Evolutionary conservation across 495 filamentous ascomycete species (phyloP).

Genomic region (Saxispiralis lemnorum): DNA sequence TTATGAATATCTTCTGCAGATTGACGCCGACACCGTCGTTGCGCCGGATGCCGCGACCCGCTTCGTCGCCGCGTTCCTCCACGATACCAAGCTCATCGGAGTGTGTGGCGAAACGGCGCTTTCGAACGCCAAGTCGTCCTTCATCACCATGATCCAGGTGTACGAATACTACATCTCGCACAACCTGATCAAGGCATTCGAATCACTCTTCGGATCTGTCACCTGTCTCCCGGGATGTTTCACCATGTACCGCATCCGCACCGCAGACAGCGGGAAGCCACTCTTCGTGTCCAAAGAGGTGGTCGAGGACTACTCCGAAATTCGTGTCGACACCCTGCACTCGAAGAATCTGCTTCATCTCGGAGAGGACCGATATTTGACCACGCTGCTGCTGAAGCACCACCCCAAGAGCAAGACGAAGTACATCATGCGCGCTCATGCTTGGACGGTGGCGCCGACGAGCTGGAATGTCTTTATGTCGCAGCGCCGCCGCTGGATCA

Average conservation of each 20-base stretch:
- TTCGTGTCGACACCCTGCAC: conserved; percentile 92
- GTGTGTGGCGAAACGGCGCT: conserved; percentile 89
- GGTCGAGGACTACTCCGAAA: conserved; percentile 68
- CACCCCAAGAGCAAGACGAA: conserved; percentile 94
- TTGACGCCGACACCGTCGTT: conserved; percentile 94
- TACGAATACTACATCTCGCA: conserved; percentile 99
- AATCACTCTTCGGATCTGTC: conserved; percentile 89
- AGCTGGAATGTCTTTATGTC: conserved; percentile 88
- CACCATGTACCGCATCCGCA: conserved; percentile 92
- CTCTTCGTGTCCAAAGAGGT: conserved; percentile 88
- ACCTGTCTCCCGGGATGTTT: conserved; percentile 97
- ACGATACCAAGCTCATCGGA: conserved; percentile 80
- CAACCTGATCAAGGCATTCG: conserved; percentile 95
- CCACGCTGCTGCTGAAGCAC: conserved; percentile 81
- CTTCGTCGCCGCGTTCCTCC: conserved; percentile 77
- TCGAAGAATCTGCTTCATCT: conserved; percentile 97
- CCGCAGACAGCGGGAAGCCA: conserved; percentile 83
- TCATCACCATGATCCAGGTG: conserved; percentile 96
- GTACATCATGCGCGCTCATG: conserved; percentile 80
- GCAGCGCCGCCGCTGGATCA: conserved; percentile 97
- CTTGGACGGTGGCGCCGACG: conserved; percentile 91
- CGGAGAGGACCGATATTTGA: conserved; percentile 89
- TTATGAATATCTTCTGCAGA: conserved; percentile 92
- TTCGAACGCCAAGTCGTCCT: conserved; percentile 80
- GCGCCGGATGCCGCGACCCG: conserved; percentile 79